Evolutionary conservation across 2,329 filamentous ascomycete genomes (phyloP).

Genomic region (Fusarium verticillioides): DNA sequence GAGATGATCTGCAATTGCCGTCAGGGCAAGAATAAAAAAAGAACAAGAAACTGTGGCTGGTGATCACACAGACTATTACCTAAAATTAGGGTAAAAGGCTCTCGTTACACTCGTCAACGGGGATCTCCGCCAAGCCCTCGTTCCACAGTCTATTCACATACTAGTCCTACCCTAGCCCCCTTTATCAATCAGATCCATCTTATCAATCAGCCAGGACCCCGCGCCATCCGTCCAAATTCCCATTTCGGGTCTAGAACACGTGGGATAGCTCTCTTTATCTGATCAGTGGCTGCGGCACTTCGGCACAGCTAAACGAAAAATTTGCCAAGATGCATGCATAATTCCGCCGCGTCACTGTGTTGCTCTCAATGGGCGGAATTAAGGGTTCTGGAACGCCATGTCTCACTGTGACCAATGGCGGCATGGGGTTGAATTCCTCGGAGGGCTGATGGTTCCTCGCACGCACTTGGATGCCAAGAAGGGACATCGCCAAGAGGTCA

Average conservation of each 20-base stretch:
- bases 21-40: neutral
- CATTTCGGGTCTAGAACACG: neutral
- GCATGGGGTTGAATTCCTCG: neutral
- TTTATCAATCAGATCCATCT: conserved; percentile 7
- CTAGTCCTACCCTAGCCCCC: neutral
- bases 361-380: neutral
- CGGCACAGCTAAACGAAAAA: neutral
- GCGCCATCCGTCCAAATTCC: neutral
- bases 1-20: neutral
- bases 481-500: neutral
- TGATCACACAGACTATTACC: neutral
- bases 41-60: neutral
- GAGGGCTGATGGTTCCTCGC: neutral
- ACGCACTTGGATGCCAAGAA: neutral
- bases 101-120: neutral
- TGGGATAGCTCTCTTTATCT: neutral
- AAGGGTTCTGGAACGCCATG: neutral
- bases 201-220: neutral
- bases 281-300: conserved; percentile 1
- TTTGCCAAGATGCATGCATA: neutral
- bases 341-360: neutral
- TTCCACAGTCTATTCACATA: neutral
- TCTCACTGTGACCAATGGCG: neutral
- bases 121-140: neutral
- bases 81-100: neutral